Base-by-base conservation (phyloP, 352 stramenopile genomes). In the Saprolegnia diclina region DNA sequence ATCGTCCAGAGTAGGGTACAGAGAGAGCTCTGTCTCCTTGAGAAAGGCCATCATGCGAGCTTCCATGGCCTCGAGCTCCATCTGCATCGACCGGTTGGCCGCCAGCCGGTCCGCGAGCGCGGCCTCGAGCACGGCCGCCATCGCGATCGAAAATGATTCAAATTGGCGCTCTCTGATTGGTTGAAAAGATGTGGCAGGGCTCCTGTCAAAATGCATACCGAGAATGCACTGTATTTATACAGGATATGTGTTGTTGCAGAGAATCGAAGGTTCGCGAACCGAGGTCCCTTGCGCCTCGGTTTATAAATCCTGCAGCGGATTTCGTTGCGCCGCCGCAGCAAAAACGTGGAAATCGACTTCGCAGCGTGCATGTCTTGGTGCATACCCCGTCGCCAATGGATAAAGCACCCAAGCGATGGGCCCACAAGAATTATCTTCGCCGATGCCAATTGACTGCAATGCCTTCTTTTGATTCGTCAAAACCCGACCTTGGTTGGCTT, bases 41-140 rank as follows among this genome's bases (percentile, higher is more conserved):
- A 82, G 61, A 29, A 87, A 75, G 57, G 65, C 65, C 44, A 75
- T 44, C 21, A 87, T 72, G 44, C 64, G 19, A 24, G 63, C 46
- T 24, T 69, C 63, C 63, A 69, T 69, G 29, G n/a, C 63, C 37
- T 69, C 63, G 44, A 69, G 26, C 38, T 69, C 63, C 16, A 16
- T 29, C 53, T 69, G 63, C 63, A 69, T 69, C 10, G 19, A 45
- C 22, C 44, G 48, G 50, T 69, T 69, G 19, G 53, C 53, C 1
- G 35, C 32, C 16, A 69, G 38, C 0, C 63, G 63, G 11, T 52
- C 63, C 19, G 62, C 63, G 10, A 69, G 50, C 11, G 45, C 63
- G 19, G 16, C 16, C 11, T 69, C 63, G 19, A 69, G 7, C 26
- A 21, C 37, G 19, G 44, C 53, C 21, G 54, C 42, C 50, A 37